Evolutionary conservation across 768 basidiomycete species (phyloP), one percentile per base, ranked within the genome.

Genomic region (Pleurotus djamor): DNA sequence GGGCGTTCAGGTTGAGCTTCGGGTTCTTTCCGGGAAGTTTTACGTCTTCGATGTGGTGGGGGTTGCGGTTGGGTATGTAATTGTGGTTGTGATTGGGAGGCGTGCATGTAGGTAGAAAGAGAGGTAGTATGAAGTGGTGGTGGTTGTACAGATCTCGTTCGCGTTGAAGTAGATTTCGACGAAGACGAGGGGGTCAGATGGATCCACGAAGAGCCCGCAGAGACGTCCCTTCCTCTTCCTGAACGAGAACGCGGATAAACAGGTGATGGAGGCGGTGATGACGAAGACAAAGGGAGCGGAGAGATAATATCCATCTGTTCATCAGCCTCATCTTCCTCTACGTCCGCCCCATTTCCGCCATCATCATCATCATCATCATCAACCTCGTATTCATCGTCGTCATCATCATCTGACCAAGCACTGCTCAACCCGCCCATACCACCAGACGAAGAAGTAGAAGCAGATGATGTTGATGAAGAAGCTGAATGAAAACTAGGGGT

Each of bases 1-100:
- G 92, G 77, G 89, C 88, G 80, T 88, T 95, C 49, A 76, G 95
- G 64, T 79, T 78, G 66, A 74, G 90, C 55, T 74, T 91, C 55
- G 75, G 87, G 64, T 78, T 88, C 62, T 91, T 91, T 34, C 82
- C 85, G 70, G 91, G 91, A 74, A 74, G 89, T 14, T 7, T 10
- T 12, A 14, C 17, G n/a, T 47, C 45, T n/a, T 10, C 17, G 9
- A n/a, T 16, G 45, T 16, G 13, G 12, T 7, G 13, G 45, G 13
- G 7, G 45, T 47, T 16, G 45, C 17, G 13, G 45, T 47, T 47
- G 12, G 2, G 13, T 12, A n/a, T 47, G 9, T 12, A 7, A 17
- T 47, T 16, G 45, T 16, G n/a, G 7, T 16, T 10, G 12, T 16
- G n/a, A 10, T 16, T 47, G 45, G 13, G 45, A 47, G 16, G 45